Evolutionary conservation across 1,284 basidiomycete species (phyloP), one percentile per base, ranked within the genome.

Genomic region (Marasmius oreades): DNA sequence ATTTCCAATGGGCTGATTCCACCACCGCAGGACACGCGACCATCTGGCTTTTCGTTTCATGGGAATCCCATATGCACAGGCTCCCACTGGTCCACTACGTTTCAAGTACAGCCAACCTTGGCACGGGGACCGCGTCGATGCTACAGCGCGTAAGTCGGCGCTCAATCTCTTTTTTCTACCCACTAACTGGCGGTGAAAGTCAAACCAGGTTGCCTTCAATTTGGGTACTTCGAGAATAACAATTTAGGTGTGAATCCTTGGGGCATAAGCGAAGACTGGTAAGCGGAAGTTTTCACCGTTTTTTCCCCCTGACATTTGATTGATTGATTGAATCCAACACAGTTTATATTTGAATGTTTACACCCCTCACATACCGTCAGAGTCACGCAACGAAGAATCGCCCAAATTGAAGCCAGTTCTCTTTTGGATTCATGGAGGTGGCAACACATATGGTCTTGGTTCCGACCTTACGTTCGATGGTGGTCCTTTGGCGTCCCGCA

Each of bases 401-500:
- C 22, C 23, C 8, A 53, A 58, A 0, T 69, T 77, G 24, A 74
- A 74, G 56, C 73, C 77, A 0, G 74, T 78, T 46, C 64, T 78
- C 48, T 69, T 79, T 57, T 77, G 72, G 68, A 75, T 79, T 46
- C 75, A 78, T 61, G 76, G 76, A 2, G 76, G 77, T n/a, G 72
- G 62, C 2, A 72, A 65, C 55, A 61, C 62, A 6, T 59, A 58
- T 14, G 76, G 75, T 8, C 67, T 70, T 18, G 73, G 71, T 10
- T 54, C 64, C 5, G 70, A 72, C 48, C 51, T 61, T 7, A 64
- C 73, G 5, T 77, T 77, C 63, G 78, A 78, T 42, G 73, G 77
- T 23, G 75, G 74, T 5, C 70, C 67, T 28, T 64, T 80, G 28
- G 72, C 72, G 6, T 74, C 73, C 5, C 70, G 77, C 8, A 73